A percentile compares a stretch with the other conserved stretches of the same genome.
Conservation (phyloP, 495 filamentous ascomycete genomes). For the Diplogelasinospora grovesii region DNA sequence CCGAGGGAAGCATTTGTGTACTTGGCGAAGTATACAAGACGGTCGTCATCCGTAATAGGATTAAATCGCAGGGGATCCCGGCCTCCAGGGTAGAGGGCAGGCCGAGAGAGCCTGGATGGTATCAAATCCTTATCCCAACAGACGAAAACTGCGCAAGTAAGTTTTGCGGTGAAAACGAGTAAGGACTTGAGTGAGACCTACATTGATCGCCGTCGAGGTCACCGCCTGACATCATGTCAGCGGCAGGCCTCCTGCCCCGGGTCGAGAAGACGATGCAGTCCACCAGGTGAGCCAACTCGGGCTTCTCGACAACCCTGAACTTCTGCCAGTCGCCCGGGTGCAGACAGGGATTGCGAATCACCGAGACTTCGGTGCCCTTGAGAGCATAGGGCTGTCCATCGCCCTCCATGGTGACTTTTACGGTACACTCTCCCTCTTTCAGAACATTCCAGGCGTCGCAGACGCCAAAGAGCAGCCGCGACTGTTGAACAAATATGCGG, state of each 20-base stretch:
- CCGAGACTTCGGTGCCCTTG: constrained; percentile 36
- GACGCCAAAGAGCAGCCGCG: constrained; percentile 43
- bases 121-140: constrained; percentile 46
- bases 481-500: constrained; percentile 40
- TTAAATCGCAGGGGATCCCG: constrained; percentile 38
- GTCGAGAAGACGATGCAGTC: constrained; percentile 50
- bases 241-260: constrained; percentile 37
- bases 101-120: constrained; percentile 34
- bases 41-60: constrained; percentile 39
- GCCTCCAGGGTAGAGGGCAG: constrained; percentile 42
- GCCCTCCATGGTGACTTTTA: constrained; percentile 37
- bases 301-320: constrained; percentile 36
- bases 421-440: constrained; percentile 39
- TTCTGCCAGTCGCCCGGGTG: constrained; percentile 50
- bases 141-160: constrained; percentile 43
- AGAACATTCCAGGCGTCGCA: constrained; percentile 43
- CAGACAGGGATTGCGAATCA: constrained; percentile 47
- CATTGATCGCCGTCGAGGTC: constrained; percentile 49
- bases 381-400: constrained; percentile 36
- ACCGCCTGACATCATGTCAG: constrained; percentile 49
- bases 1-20: constrained; percentile 44
- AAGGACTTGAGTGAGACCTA: too few relatives aligned
- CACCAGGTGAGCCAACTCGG: constrained; percentile 38
- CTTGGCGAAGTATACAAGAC: constrained; percentile 41
- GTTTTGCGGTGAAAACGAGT: too few relatives aligned